Conservation (phyloP, 2,329 filamentous ascomycete species). For the Paecilomyces niveus region DNA sequence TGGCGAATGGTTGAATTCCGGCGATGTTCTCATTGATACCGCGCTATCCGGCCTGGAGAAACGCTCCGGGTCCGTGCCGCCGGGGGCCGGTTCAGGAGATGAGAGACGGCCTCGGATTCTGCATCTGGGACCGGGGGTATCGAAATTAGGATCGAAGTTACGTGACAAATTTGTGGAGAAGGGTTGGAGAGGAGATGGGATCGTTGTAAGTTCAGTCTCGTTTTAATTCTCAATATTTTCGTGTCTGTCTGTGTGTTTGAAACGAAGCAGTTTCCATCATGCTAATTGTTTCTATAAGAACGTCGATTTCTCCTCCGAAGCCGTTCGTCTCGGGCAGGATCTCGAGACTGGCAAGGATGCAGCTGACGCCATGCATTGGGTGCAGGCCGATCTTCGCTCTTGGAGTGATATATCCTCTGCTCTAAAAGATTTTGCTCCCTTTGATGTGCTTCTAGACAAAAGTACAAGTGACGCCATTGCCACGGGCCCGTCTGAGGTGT, state of each 20-base stretch:
- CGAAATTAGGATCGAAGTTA: slow-evolving; percentile 22
- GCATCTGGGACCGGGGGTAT: slow-evolving; percentile 29
- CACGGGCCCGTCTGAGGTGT: slow-evolving; percentile 14
- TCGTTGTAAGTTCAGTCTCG: slow-evolving; percentile 19
- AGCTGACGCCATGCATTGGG: slow-evolving; percentile 24
- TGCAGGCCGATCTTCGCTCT: slow-evolving; percentile 20
- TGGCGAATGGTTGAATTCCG: slow-evolving; percentile 31
- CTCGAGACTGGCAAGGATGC: slow-evolving; percentile 13
- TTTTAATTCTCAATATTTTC: background rate
- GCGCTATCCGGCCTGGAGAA: slow-evolving; percentile 18
- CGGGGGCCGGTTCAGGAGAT: background rate
- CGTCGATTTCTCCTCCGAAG: slow-evolving; percentile 30
- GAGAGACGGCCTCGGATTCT: slow-evolving; percentile 16
- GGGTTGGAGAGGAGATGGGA: slow-evolving; percentile 21
- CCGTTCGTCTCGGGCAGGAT: slow-evolving; percentile 25
- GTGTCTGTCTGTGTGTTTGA: background rate
- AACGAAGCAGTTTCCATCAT: background rate
- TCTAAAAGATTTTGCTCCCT: slow-evolving; percentile 18
- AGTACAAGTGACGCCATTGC: slow-evolving; percentile 32
- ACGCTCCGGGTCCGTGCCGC: background rate
- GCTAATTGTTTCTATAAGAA: slow-evolving; percentile 16
- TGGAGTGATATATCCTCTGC: slow-evolving; percentile 18
- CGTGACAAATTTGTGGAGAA: slow-evolving; percentile 18
- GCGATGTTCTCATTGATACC: slow-evolving; percentile 21
- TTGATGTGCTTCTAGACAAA: slow-evolving; percentile 29